phyloP scores from a whole-genome alignment of 73 alveolate genomes.

The Paramecium sexaurelia region DNA sequence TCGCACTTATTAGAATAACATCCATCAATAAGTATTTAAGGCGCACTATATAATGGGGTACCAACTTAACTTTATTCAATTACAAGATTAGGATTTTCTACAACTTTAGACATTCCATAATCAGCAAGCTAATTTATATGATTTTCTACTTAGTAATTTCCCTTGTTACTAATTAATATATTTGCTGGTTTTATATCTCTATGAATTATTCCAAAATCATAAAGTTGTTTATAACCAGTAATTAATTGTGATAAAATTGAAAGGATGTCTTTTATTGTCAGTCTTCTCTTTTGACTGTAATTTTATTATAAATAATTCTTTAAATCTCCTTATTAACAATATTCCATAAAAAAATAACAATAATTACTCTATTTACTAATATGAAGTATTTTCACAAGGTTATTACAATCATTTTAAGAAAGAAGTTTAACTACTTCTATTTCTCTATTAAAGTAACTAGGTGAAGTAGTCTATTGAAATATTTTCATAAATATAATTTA shows the following conservation, averaged over 20 bases:
- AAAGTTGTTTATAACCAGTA: slow-evolving; percentile 44
- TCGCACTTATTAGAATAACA: slow-evolving; percentile 44
- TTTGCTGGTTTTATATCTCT: slow-evolving; percentile 66
- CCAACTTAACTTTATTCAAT: neutral
- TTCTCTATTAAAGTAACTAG: neutral
- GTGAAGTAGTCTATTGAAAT: neutral
- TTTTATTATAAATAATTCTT: neutral
- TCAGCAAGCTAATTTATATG: neutral
- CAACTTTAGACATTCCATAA: slow-evolving; percentile 11
- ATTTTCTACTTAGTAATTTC: neutral
- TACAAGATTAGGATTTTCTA: neutral
- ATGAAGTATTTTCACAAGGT: neutral
- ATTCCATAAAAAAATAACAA: neutral
- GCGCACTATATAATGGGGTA: slow-evolving; percentile 51
- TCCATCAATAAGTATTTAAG: neutral
- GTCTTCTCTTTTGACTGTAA: neutral
- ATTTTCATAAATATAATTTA: neutral
- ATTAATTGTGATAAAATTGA: neutral
- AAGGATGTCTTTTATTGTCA: neutral
- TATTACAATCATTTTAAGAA: neutral
- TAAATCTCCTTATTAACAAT: neutral
- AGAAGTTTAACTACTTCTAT: neutral
- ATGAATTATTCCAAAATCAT: slow-evolving; percentile 42
- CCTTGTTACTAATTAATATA: neutral
- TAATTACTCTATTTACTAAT: neutral